phyloP scores from a whole-genome alignment of 2,329 filamentous ascomycete genomes.

The Curvularia hawaiiensis region DNA sequence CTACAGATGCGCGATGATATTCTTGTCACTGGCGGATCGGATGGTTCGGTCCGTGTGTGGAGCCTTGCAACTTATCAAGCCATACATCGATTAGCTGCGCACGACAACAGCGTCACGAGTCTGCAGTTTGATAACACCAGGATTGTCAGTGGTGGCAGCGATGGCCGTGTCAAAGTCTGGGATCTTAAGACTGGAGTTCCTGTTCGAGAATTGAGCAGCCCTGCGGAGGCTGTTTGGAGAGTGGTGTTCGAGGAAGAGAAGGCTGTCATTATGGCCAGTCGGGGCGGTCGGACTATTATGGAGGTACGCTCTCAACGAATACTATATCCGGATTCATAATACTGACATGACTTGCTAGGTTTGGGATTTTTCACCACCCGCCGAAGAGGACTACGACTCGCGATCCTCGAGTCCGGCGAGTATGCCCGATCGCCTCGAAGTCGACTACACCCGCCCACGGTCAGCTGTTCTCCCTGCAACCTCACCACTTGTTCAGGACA shows the following conservation, averaged over 20 bases:
- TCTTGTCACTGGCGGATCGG: conserved; percentile 92
- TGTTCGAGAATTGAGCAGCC: conserved; percentile 87
- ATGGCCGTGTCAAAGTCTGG: conserved; percentile 99
- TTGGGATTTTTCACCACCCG: conserved; percentile 86
- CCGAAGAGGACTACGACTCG: conserved; percentile 57
- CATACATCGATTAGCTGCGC: conserved; percentile 91
- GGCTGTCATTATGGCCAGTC: conserved; percentile 91
- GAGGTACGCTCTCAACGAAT: conserved; percentile 67
- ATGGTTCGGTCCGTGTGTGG: conserved; percentile 96
- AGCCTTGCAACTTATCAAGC: conserved; percentile 87
- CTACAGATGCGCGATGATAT: conserved; percentile 95
- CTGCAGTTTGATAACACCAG: conserved; percentile 95
- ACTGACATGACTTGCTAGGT: conserved; percentile 63
- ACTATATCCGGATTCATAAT: conserved; percentile 5
- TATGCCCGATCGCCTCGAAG: conserved; percentile 48
- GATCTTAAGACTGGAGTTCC: conserved; percentile 89
- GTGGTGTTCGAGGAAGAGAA: conserved; percentile 99
- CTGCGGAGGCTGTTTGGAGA: conserved; percentile 94
- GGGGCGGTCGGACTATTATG: conserved; percentile 89
- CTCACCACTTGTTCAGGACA: conserved; percentile 30
- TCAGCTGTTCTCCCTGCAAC: conserved; percentile 38
- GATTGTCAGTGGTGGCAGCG: conserved; percentile 93
- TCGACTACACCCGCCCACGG: conserved; percentile 39
- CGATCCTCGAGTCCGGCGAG: conserved; percentile 51
- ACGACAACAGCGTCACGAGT: conserved; percentile 98